Base-by-base conservation (phyloP, 371 early-diverging fungal species). In the Sporodiniella umbellata region DNA sequence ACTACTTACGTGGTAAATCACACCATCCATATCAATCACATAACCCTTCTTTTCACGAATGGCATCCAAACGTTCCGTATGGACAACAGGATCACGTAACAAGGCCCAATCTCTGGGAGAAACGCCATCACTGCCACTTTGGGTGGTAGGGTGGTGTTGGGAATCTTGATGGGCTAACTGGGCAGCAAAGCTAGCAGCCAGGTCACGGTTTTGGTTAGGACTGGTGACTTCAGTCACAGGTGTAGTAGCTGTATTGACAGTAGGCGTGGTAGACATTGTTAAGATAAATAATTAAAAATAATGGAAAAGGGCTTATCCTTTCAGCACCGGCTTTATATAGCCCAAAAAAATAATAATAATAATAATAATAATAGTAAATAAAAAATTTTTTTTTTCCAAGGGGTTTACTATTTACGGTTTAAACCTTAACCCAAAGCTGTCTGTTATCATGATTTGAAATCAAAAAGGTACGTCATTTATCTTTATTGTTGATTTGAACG, bases 11-110 rank as follows among this genome's bases (percentile, higher is more conserved):
- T 82, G 83, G 48, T 85, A 85, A 49, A 85, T 79, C 33, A 85
- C 85, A 58, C 85, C 85, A 62, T 85, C 83, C 83, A 85, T 85
- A 70, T 85, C 83, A 60, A 78, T 76, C 42, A 82, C 79, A 57
- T 72, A 85, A 22, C 76, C 83, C 66, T 82, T 75, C 68, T 81
- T 85, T 54, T 60, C 51, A 47, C 81, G 81, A 56, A 85, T 79
- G 26, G 56, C 55, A 33, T 74, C 75, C 26, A 84, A 60, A 42
- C 81, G 73, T 47, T 73, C 68, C 17, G 30, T 72, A 46, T 78
- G 78, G 33, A 64, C 56, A 14, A 56, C 66, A 26, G 72, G 70
- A 53, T 72, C 68, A 25, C 63, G 61, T 35, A 78, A 52, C 38
- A 72, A 60, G 17, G 77, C 72, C 57, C 59, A 66, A 45, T 72